A percentile compares a stretch with the other conserved stretches of the same genome.
Evolutionary conservation across 306 rosid species (phyloP).

Genomic region (Gastrolobium bilobum): DNA sequence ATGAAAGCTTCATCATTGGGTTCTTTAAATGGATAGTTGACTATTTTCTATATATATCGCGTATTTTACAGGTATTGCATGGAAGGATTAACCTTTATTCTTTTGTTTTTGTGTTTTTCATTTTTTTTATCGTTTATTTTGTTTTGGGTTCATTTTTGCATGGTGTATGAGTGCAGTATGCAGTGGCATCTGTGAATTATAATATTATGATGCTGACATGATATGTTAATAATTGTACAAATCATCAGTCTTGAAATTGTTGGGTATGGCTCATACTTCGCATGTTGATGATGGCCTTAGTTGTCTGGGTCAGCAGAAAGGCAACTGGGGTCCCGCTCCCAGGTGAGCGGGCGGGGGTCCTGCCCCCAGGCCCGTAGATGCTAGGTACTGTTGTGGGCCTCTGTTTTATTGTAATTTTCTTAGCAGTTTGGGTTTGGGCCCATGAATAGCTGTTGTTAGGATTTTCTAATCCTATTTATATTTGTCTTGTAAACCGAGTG

Average conservation of each 20-base stretch:
- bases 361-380: no score
- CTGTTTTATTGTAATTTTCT: no score
- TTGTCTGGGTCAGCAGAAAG: no score
- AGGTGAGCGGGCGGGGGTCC: no score
- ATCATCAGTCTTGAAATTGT: conserved; percentile 27
- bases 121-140: neutral
- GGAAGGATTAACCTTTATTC: neutral
- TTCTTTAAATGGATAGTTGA: neutral
- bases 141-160: conserved; percentile 11
- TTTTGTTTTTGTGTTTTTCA: neutral
- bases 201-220: neutral
- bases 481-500: no score
- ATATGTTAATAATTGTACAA: neutral
- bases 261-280: no score
- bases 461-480: no score
- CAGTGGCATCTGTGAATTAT: neutral
- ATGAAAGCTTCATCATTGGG: neutral
- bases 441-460: no score
- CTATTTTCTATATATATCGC: conserved; percentile 8
- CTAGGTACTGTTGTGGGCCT: no score
- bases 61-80: neutral
- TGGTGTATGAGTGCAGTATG: neutral
- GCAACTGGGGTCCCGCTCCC: no score
- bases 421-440: no score
- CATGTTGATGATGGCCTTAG: no score